Evolutionary conservation across 2,329 filamentous ascomycete species (phyloP).

Genomic region (Calonectria pteridis): DNA sequence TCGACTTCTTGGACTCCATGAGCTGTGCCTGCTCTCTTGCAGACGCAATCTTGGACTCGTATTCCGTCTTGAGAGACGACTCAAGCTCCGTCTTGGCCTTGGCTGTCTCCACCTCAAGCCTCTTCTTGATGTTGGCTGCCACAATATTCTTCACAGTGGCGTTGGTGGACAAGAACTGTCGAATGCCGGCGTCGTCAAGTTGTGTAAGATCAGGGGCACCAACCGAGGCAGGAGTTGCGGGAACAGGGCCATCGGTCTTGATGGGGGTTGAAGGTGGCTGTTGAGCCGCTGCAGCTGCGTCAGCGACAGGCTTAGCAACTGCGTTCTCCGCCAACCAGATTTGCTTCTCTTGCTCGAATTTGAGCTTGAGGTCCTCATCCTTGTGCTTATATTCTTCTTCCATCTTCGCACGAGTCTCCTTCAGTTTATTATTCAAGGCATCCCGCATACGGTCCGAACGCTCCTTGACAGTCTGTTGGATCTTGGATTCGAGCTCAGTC

Average conservation of each 20-base stretch:
- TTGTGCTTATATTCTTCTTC: conserved; percentile 68
- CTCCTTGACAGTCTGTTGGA: conserved; percentile 71
- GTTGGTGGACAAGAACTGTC: conserved; percentile 69
- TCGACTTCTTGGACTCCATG: conserved; percentile 80
- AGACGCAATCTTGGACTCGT: conserved; percentile 65
- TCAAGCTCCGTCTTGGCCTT: conserved; percentile 68
- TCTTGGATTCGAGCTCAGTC: conserved; percentile 73
- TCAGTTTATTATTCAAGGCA: conserved; percentile 76
- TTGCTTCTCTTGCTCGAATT: conserved; percentile 73
- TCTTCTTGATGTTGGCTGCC: conserved; percentile 74
- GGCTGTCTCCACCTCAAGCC: conserved; percentile 74
- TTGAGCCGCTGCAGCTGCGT: conserved; percentile 30
- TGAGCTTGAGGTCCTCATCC: conserved; percentile 64
- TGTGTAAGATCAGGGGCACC: conserved; percentile 58
- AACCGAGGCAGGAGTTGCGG: conserved; percentile 53
- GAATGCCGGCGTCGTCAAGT: conserved; percentile 67
- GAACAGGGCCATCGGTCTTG: conserved; percentile 51
- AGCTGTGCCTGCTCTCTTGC: conserved; percentile 75
- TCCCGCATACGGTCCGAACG: conserved; percentile 78
- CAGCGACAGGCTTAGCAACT: conserved; percentile 39
- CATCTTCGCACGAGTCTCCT: conserved; percentile 69
- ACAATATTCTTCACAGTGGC: conserved; percentile 70
- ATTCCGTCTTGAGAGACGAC: conserved; percentile 63
- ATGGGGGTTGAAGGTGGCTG: conserved; percentile 53
- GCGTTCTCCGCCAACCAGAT: conserved; percentile 70